phyloP scores from a whole-genome alignment of 371 early-diverging fungal genomes.

The Entomophthora muscae region DNA sequence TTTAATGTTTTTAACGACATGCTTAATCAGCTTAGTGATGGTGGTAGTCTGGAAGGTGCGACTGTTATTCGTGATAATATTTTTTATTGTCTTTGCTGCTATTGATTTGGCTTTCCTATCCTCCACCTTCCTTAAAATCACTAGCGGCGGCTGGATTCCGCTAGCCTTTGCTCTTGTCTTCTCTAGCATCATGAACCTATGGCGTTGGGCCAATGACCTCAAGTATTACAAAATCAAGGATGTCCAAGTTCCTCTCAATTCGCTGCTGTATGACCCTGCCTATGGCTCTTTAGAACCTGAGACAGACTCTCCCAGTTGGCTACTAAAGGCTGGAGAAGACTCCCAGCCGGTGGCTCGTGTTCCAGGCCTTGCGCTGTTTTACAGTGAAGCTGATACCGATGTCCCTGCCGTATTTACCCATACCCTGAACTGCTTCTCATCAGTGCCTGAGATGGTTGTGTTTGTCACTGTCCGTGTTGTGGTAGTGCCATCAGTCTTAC shows the following conservation, averaged over 20 bases:
- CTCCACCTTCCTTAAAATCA: constrained; percentile 16
- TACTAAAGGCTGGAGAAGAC: not conserved
- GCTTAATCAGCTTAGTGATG: constrained; percentile 13
- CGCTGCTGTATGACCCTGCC: constrained; percentile 8
- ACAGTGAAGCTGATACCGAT: constrained; percentile 14
- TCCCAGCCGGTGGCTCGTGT: constrained; percentile 2
- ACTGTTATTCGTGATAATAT: constrained; percentile 11
- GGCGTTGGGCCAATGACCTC: constrained; percentile 15
- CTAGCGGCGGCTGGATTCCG: constrained; percentile 20
- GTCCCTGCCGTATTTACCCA: constrained; percentile 16
- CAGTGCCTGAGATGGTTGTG: constrained; percentile 15
- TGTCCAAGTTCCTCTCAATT: not conserved
- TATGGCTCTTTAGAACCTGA: not conserved
- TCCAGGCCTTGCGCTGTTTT: constrained; percentile 15
- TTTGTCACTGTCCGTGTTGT: constrained; percentile 17
- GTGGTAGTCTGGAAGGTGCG: constrained; percentile 17
- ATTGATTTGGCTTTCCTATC: constrained; percentile 18
- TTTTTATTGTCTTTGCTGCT: constrained; percentile 15
- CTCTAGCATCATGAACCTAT: constrained; percentile 14
- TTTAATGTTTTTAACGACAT: constrained; percentile 17
- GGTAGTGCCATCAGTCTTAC: constrained; percentile 12
- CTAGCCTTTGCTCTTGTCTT: constrained; percentile 12
- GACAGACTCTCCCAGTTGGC: not conserved
- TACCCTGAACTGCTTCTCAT: constrained; percentile 12
- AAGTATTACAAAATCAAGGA: not conserved